A percentile compares a stretch with the other conserved stretches of the same genome.
Conservation (phyloP, 1,284 basidiomycete genomes). For the Melanopsichium pennsylvanicum region DNA sequence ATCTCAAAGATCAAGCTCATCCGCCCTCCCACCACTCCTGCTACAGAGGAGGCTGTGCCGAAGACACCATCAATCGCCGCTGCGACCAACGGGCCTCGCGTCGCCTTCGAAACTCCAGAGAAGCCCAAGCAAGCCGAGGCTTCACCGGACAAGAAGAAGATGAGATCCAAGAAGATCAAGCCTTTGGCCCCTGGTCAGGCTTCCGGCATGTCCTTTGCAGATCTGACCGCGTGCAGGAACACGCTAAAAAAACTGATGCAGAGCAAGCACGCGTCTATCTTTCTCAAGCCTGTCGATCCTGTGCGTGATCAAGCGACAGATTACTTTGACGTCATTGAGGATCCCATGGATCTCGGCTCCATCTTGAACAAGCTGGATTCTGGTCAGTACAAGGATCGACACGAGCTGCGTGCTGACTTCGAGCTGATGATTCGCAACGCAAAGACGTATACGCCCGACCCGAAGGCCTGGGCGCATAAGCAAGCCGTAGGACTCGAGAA, state of each 20-base stretch:
- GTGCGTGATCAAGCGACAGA: constrained; percentile 64
- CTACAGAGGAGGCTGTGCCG: constrained; percentile 14
- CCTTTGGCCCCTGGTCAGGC: constrained; percentile 70
- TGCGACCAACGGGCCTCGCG: constrained; percentile 29
- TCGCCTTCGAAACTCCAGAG: constrained; percentile 47
- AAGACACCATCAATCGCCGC: constrained; percentile 7
- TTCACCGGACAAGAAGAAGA: constrained; percentile 66
- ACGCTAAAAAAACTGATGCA: constrained; percentile 79
- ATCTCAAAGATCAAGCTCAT: constrained; percentile 52
- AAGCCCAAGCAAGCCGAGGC: constrained; percentile 24
- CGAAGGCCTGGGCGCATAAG: constrained; percentile 77
- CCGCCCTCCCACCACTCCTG: constrained; percentile 4
- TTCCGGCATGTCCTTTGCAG: constrained; percentile 80
- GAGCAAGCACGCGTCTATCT: constrained; percentile 75
- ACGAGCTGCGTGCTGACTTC: constrained; percentile 86
- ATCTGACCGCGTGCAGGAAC: constrained; percentile 80
- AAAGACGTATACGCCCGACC: constrained; percentile 78
- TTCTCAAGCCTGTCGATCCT: constrained; percentile 82
- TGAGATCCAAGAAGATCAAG: constrained; percentile 63
- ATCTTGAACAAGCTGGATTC: constrained; percentile 86
- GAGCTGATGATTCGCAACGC: constrained; percentile 88
- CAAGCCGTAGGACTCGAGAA: constrained; percentile 80
- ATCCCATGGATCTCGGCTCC: constrained; percentile 93
- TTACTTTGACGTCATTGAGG: constrained; percentile 87
- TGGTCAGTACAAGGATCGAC: constrained; percentile 81